Percentiles rank a stretch among this genome's conserved stretches.
Conservation (phyloP, 2,329 filamentous ascomycete species). For the Pochonia chlamydosporia region DNA sequence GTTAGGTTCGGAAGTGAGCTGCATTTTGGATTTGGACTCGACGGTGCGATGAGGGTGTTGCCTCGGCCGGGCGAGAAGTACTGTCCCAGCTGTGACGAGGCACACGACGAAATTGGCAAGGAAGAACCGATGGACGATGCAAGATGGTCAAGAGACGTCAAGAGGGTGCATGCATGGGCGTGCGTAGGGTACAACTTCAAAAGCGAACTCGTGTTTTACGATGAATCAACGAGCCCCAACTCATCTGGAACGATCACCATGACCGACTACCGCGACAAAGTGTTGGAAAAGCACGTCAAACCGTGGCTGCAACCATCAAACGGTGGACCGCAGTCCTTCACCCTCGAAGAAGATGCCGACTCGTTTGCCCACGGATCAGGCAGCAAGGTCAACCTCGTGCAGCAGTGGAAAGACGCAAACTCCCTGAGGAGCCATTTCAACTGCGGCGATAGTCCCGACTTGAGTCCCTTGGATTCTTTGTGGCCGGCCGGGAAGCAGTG, state of each 20-base stretch:
- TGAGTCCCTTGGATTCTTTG: slow-evolving; percentile 28
- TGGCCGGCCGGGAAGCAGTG: slow-evolving; percentile 30
- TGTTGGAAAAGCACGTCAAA: slow-evolving; percentile 28
- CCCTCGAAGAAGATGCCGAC: slow-evolving; percentile 30
- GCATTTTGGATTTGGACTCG: slow-evolving; percentile 32
- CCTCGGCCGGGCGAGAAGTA: slow-evolving; percentile 27
- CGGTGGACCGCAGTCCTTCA: slow-evolving; percentile 17
- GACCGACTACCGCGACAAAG: slow-evolving; percentile 27
- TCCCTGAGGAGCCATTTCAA: slow-evolving; percentile 26
- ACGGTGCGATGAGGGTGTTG: slow-evolving; percentile 28
- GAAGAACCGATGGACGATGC: too few species aligned
- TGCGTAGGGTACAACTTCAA: slow-evolving; percentile 30
- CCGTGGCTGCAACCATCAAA: slow-evolving; percentile 19
- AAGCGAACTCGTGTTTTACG: slow-evolving; percentile 32
- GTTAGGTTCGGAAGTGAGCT: slow-evolving; percentile 31
- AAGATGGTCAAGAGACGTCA: slow-evolving; percentile 27
- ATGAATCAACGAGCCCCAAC: slow-evolving; percentile 27
- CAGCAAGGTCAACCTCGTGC: slow-evolving; percentile 29
- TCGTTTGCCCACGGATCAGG: slow-evolving; percentile 28
- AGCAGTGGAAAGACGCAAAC: slow-evolving; percentile 30
- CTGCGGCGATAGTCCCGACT: slow-evolving; percentile 31
- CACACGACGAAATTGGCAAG: too few species aligned
- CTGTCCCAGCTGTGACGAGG: slow-evolving; percentile 20
- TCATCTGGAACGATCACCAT: slow-evolving; percentile 25
- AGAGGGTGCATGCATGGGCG: slow-evolving; percentile 28